phyloP scores from a whole-genome alignment of 169 alveolate genomes.

The Plasmodium inui region DNA sequence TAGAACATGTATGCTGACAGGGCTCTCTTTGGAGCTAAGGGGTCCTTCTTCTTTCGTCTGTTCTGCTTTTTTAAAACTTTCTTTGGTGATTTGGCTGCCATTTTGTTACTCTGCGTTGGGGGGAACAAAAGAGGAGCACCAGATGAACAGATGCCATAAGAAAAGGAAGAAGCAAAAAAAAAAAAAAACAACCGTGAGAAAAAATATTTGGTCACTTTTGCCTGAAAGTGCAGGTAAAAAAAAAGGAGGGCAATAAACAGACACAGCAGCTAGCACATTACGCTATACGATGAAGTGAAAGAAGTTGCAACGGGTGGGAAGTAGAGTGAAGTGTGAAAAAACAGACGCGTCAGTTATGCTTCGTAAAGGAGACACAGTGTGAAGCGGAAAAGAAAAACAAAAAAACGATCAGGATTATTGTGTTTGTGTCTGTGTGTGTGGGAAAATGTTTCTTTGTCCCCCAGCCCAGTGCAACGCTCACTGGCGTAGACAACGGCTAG shows the following conservation, averaged over 20 bases:
- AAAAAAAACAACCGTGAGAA: not conserved
- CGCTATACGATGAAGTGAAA: not conserved
- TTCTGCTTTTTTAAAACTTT: constrained; percentile 75
- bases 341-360: not conserved
- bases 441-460: not conserved
- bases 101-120: constrained; percentile 27
- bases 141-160: not conserved
- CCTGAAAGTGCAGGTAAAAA: constrained; percentile 5
- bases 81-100: constrained; percentile 81
- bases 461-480: not conserved
- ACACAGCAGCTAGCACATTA: not conserved
- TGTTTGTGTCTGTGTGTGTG: not conserved
- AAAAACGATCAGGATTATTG: not conserved
- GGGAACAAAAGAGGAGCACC: not conserved
- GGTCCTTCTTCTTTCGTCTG: constrained; percentile 87
- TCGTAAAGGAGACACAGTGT: not conserved
- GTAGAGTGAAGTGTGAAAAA: not conserved
- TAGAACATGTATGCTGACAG: constrained; percentile 91
- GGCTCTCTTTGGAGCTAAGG: constrained; percentile 92
- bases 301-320: not conserved
- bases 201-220: not conserved
- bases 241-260: not conserved
- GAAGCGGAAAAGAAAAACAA: not conserved
- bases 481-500: not conserved
- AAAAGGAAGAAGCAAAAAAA: not conserved